These are phyloP conservation scores for Penicillium robsamsonii DNA, from an alignment of 495 filamentous ascomycete species.

Conservation along the genomic window DNA sequence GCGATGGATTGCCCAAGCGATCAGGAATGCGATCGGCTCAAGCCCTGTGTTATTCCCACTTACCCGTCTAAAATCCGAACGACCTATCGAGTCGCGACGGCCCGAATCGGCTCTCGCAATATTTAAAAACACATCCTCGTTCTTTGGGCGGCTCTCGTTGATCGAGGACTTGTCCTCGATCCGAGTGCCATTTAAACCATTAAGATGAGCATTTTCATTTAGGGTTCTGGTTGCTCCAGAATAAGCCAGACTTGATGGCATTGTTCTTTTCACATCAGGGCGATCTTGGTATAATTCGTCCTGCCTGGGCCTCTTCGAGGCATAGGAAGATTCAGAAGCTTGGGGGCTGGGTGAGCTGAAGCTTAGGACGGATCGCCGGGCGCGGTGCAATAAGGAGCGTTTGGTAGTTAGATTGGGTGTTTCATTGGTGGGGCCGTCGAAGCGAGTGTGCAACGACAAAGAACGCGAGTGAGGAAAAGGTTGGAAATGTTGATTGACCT, in stretches of 20 bases:
- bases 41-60: slow-evolving; percentile 22
- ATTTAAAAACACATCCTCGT: slow-evolving; percentile 64
- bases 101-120: slow-evolving; percentile 56
- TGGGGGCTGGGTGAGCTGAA: slow-evolving; percentile 29
- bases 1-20: neutral
- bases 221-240: slow-evolving; percentile 31
- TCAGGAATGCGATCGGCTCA: slow-evolving; percentile 6
- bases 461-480: slow-evolving; percentile 4
- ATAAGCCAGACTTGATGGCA: slow-evolving; percentile 32
- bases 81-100: slow-evolving; percentile 44
- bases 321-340: slow-evolving; percentile 28
- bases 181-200: slow-evolving; percentile 23
- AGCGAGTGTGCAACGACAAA: slow-evolving; percentile 10
- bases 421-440: slow-evolving; percentile 26
- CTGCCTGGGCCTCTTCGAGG: slow-evolving; percentile 29
- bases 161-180: slow-evolving; percentile 24
- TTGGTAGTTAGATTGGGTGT: slow-evolving; percentile 20
- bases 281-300: slow-evolving; percentile 22
- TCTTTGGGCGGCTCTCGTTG: slow-evolving; percentile 37
- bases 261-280: slow-evolving; percentile 39
- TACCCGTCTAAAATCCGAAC: slow-evolving; percentile 51
- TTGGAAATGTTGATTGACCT: neutral
- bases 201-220: slow-evolving; percentile 31
- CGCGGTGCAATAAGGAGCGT: slow-evolving; percentile 21
- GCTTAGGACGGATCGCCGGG: slow-evolving; percentile 29